Conservation (phyloP, 2,329 filamentous ascomycete species). For the Hymenotorrendiella dingleyae region DNA sequence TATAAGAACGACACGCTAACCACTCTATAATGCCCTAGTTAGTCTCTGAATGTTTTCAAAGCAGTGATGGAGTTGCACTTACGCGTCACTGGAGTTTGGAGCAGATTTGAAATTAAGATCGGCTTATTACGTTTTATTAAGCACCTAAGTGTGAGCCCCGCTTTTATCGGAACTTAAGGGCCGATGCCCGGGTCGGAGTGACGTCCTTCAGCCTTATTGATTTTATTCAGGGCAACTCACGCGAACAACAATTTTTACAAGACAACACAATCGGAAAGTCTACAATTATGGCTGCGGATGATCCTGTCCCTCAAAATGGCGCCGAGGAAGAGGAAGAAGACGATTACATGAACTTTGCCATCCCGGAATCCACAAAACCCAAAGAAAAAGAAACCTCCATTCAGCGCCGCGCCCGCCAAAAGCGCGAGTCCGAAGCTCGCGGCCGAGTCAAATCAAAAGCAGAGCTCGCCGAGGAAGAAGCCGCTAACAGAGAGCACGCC, state of each 20-base stretch:
- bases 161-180: background rate
- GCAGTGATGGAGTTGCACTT: conserved; percentile 22
- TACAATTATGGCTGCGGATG: conserved; percentile 13
- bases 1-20: conserved; percentile 33
- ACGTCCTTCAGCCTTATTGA: background rate
- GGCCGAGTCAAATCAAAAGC: conserved; percentile 72
- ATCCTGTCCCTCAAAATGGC: conserved; percentile 7
- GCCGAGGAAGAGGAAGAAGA: conserved; percentile 65
- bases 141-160: background rate
- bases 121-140: too few relatives aligned
- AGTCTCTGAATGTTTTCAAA: conserved; percentile 20
- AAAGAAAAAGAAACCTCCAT: conserved; percentile 54
- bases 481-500: conserved; percentile 65
- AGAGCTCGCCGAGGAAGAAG: conserved; percentile 71
- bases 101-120: background rate
- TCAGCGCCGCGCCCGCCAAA: conserved; percentile 39
- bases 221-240: background rate
- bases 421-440: conserved; percentile 61
- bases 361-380: conserved; percentile 55
- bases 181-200: too few relatives aligned
- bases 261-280: background rate
- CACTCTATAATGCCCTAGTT: conserved; percentile 23
- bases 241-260: background rate
- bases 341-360: conserved; percentile 96
- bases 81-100: conserved; percentile 26